Conservation (phyloP, 176 grass and related monocot species). For the Guadua angustifolia region DNA sequence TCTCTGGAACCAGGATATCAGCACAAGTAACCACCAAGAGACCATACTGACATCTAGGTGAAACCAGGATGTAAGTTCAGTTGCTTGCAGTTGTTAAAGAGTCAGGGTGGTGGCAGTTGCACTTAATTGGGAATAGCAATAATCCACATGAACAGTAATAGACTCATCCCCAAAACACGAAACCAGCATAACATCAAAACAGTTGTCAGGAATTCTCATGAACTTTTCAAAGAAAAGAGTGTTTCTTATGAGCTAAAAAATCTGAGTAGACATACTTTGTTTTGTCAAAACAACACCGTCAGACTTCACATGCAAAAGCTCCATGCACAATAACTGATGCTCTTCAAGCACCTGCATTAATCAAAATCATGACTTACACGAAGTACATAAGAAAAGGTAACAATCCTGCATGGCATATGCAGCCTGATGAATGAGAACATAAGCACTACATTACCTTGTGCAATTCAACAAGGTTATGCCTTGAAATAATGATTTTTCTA, state of each 20-base stretch:
- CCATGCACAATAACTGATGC: constrained; percentile 66
- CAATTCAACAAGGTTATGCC: constrained; percentile 76
- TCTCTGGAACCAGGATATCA: constrained; percentile 20
- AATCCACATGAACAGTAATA: not conserved
- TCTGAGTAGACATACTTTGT: constrained; percentile 64
- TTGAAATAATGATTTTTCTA: constrained; percentile 83
- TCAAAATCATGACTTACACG: constrained; percentile 24
- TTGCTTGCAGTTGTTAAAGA: not conserved
- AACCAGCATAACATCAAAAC: not conserved
- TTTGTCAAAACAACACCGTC: constrained; percentile 80
- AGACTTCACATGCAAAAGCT: constrained; percentile 81
- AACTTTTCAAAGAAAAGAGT: constrained; percentile 21
- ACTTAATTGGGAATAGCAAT: constrained; percentile 19
- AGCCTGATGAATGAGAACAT: constrained; percentile 18
- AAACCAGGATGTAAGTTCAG: constrained; percentile 23
- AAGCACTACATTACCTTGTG: constrained; percentile 64
- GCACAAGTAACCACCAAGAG: not conserved
- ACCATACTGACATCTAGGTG: constrained; percentile 15
- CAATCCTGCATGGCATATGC: constrained; percentile 24
- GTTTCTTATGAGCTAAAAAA: not conserved
- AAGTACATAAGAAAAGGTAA: constrained; percentile 19
- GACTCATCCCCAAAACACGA: not conserved
- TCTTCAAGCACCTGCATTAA: constrained; percentile 75
- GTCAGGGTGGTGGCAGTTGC: constrained; percentile 11
- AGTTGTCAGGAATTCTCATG: not conserved